A percentile compares a stretch with the other conserved stretches of the same genome.
Conservation (phyloP, 164 flowering plant species). For the Kingdonia uniflora region DNA sequence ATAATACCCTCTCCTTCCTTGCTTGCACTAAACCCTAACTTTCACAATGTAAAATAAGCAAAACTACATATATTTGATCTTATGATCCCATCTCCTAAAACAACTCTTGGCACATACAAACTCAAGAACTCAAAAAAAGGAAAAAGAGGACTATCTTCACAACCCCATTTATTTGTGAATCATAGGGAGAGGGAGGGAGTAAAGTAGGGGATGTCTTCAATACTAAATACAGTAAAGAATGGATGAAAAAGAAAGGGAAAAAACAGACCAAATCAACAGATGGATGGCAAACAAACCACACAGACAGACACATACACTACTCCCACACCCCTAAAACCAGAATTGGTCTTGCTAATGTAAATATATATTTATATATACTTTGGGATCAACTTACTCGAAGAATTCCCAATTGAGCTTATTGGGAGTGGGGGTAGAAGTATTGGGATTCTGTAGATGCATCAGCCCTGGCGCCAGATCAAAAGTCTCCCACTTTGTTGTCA, state of each 20-base stretch:
- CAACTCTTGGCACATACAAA: conserved; percentile 8
- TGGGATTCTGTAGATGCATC: conserved; percentile 9
- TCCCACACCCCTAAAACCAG: neutral
- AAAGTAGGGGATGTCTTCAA: conserved; percentile 7
- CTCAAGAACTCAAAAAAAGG: conserved; percentile 2
- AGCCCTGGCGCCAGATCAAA: conserved; percentile 16
- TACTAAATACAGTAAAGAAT: conserved; percentile 27
- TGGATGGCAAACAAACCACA: conserved; percentile 1
- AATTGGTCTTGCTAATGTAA: neutral
- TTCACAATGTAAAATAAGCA: neutral
- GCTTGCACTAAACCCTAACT: neutral
- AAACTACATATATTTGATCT: conserved; percentile 7
- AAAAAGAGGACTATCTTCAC: conserved; percentile 6
- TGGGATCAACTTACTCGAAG: conserved; percentile 16
- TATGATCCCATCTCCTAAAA: neutral
- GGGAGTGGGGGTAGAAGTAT: conserved; percentile 9
- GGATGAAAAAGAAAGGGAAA: conserved; percentile 2
- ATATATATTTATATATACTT: neutral
- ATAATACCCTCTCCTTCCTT: neutral
- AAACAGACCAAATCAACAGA: conserved; percentile 12
- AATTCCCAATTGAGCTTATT: conserved; percentile 27
- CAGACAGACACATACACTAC: conserved; percentile 7
- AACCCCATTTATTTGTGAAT: conserved; percentile 20
- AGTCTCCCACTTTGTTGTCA: conserved; percentile 83
- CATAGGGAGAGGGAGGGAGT: conserved; percentile 7